phyloP scores from a whole-genome alignment of 257 asterid species.

The Sherardia arvensis region DNA sequence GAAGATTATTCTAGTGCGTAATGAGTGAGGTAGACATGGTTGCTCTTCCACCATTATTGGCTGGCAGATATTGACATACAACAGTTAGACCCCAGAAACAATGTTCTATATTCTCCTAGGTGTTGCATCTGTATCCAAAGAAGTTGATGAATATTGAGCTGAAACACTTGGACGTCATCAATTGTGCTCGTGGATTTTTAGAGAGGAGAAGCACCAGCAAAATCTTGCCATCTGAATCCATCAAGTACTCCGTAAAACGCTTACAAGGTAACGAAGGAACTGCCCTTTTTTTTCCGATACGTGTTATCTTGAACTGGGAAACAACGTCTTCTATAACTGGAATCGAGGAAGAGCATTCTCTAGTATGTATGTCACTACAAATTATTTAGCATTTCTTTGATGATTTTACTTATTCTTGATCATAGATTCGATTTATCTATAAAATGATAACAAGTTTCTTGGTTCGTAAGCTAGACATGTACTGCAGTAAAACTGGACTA shows the following conservation, averaged over 20 bases:
- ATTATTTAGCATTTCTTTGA: no score
- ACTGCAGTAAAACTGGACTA: no score
- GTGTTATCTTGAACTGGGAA: constrained; percentile 11
- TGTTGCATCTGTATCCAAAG: constrained; percentile 3
- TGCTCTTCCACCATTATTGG: constrained; percentile 25
- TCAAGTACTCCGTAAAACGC: constrained; percentile 21
- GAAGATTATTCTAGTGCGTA: not conserved
- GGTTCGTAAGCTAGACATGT: no score
- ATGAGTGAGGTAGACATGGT: constrained; percentile 22
- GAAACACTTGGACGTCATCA: constrained; percentile 26
- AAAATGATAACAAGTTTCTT: no score
- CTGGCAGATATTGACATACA: constrained; percentile 19
- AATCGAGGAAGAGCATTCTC: no score
- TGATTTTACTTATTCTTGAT: no score
- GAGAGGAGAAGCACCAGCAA: constrained; percentile 20
- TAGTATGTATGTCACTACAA: no score
- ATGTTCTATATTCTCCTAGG: constrained; percentile 18
- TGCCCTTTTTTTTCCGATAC: constrained; percentile 13
- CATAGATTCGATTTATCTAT: no score
- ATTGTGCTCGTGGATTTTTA: constrained; percentile 5
- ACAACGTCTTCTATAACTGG: constrained; percentile 15
- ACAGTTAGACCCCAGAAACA: constrained; percentile 22
- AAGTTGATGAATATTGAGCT: constrained; percentile 10
- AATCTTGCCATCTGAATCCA: constrained; percentile 27
- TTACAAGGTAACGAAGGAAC: constrained; percentile 12